Evolutionary conservation across 129 eudicot species (phyloP).

Genomic region (Smallanthus sonchifolius): DNA sequence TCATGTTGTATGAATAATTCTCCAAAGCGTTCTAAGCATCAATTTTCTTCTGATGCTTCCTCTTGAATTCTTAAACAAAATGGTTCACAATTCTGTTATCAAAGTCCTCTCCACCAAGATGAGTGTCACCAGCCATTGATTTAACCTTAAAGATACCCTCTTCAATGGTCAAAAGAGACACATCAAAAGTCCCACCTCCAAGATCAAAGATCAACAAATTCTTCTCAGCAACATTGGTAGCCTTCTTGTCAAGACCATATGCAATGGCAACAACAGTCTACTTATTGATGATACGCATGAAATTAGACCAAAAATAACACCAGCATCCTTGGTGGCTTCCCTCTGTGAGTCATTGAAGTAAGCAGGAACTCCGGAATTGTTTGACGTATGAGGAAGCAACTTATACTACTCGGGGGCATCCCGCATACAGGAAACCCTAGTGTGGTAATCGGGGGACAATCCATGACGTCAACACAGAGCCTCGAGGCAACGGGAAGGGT

Average conservation of each 20-base stretch:
- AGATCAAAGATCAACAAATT: constrained; percentile 30
- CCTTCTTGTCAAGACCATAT: constrained; percentile 44
- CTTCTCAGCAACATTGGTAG: constrained; percentile 32
- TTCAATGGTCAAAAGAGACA: constrained; percentile 25
- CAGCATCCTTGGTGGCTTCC: constrained; percentile 38
- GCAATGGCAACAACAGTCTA: constrained; percentile 46
- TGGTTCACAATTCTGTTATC: constrained; percentile 36
- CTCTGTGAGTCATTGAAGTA: constrained; percentile 30
- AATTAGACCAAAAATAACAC: constrained; percentile 33
- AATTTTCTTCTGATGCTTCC: constrained; percentile 28
- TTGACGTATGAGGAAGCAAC: no score
- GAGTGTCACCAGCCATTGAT: constrained; percentile 28
- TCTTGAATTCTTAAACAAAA: constrained; percentile 31
- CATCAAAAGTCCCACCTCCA: constrained; percentile 22
- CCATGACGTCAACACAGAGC: no score
- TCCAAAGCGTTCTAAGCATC: constrained; percentile 26
- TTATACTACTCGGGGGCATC: no score
- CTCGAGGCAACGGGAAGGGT: no score
- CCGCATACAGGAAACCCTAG: no score
- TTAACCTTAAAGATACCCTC: constrained; percentile 32
- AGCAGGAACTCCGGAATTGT: constrained; percentile 29
- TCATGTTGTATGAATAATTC: constrained; percentile 25
- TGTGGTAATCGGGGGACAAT: no score
- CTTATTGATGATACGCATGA: constrained; percentile 38
- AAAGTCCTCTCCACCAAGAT: constrained; percentile 29